Evolutionary conservation across 2,329 filamentous ascomycete genomes (phyloP), one percentile per base, ranked within the genome.

Genomic region (Colletotrichum kahawae): DNA sequence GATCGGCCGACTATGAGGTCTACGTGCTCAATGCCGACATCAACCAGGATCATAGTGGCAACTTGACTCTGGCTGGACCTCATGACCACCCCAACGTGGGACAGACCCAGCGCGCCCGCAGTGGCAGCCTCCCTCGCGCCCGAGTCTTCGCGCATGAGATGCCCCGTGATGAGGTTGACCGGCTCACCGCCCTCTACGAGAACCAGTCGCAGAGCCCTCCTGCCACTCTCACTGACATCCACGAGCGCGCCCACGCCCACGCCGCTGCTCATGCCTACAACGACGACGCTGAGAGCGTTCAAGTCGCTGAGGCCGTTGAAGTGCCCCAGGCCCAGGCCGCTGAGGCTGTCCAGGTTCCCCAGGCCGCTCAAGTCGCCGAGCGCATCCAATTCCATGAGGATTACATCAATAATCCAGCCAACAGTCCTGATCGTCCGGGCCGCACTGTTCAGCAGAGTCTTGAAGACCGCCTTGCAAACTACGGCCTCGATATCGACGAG

Each of bases 271-370:
- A 51, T 1, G 43, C 43, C 3, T 51, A 51, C 43, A 24, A 51
- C 43, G 43, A 51, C n/a, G n/a, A 51, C n/a, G n/a, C 3, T 6
- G 43, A 51, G 43, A 21, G n/a, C 12, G 43, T 51, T 4, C 43
- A 51, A 51, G 10, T 51, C 12, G n/a, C 43, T 13, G 43, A 51
- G 43, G 43, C 43, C 3, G 43, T 21, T 51, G n/a, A 21, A 51
- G 43, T 24, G 0, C 43, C 43, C 0, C 43, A 21, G 10, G 43
- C n/a, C 6, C n/a, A 24, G 12, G 43, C 43, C 0, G 43, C n/a
- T 1, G n/a, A 51, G n/a, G 43, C 43, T 51, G n/a, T 51, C 0
- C n/a, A 21, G 1, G 43, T 51, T 13, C n/a, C 43, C 7, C 43
- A 51, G n/a, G 43, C 43, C 0, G 43, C 38, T 48, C 51, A 27